Evolutionary conservation across 768 basidiomycete genomes (phyloP).

Genomic region (Lactifluus pinguis): DNA sequence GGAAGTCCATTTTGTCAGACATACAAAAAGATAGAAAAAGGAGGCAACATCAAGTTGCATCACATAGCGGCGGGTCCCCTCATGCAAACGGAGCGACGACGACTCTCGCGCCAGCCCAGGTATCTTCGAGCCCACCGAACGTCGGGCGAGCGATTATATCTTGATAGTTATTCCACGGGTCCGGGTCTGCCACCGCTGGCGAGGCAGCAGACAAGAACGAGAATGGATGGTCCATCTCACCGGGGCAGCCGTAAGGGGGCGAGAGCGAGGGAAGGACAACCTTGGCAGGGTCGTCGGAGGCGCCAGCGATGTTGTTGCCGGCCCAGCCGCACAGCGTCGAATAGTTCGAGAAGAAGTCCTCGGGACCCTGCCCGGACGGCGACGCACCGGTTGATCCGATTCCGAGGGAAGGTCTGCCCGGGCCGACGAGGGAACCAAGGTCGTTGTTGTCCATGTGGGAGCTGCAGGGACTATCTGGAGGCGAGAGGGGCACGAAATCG

Average conservation of each 20-base stretch:
- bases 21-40: neutral
- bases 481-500: slow-evolving; percentile 12
- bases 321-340: slow-evolving; percentile 20
- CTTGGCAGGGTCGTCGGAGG: neutral
- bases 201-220: neutral
- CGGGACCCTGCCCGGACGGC: neutral
- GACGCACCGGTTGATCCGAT: neutral
- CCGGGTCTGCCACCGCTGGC: neutral
- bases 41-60: neutral
- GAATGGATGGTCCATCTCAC: slow-evolving; percentile 4
- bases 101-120: slow-evolving; percentile 5
- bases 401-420: neutral
- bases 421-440: neutral
- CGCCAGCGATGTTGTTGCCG: neutral
- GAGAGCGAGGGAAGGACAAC: neutral
- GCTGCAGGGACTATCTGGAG: slow-evolving; percentile 18
- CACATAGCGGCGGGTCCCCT: neutral
- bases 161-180: slow-evolving; percentile 8
- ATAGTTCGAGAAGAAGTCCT: slow-evolving; percentile 13
- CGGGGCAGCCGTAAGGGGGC: neutral
- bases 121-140: slow-evolving; percentile 2
- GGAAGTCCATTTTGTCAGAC: neutral
- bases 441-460: slow-evolving; percentile 11
- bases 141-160: slow-evolving; percentile 4
- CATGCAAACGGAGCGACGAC: slow-evolving; percentile 9